phyloP scores from a whole-genome alignment of 208 protist species.

The Wallacemonas rigidus region DNA sequence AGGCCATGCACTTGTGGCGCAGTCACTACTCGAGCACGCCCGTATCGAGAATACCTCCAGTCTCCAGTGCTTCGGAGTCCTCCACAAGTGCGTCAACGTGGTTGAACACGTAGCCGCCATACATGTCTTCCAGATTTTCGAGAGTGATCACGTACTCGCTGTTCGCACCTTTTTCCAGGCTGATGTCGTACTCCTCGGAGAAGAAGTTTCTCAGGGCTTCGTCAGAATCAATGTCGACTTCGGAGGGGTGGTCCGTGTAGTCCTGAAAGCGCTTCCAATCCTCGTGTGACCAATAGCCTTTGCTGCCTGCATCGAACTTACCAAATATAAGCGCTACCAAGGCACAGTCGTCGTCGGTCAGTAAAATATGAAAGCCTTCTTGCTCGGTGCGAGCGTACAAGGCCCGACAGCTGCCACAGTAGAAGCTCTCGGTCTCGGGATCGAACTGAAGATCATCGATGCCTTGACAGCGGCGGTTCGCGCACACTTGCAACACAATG shows the following conservation, averaged over 20 bases:
- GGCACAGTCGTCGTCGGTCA: constrained; percentile 53
- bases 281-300: constrained; percentile 64
- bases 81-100: constrained; percentile 68
- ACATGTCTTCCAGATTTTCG: constrained; percentile 81
- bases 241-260: constrained; percentile 35
- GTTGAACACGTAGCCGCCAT: constrained; percentile 83
- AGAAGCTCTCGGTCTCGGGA: constrained; percentile 66
- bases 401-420: constrained; percentile 70
- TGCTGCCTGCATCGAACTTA: constrained; percentile 43
- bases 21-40: constrained; percentile 61
- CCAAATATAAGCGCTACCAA: constrained; percentile 71
- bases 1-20: too few relatives aligned
- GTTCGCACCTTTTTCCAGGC: constrained; percentile 18
- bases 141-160: constrained; percentile 41
- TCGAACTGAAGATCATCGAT: constrained; percentile 83
- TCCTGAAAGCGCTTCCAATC: constrained; percentile 70
- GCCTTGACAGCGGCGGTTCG: constrained; percentile 62
- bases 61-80: constrained; percentile 67
- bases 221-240: constrained; percentile 35
- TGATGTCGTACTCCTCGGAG: constrained; percentile 76
- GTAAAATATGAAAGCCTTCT: constrained; percentile 74
- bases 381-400: constrained; percentile 59
- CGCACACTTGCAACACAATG: constrained; percentile 78
- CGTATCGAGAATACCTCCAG: constrained; percentile 53
- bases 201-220: constrained; percentile 59